These are phyloP conservation scores for Corchorus capsularis DNA, from an alignment of 345 rosid species.

Conservation along the genomic window DNA sequence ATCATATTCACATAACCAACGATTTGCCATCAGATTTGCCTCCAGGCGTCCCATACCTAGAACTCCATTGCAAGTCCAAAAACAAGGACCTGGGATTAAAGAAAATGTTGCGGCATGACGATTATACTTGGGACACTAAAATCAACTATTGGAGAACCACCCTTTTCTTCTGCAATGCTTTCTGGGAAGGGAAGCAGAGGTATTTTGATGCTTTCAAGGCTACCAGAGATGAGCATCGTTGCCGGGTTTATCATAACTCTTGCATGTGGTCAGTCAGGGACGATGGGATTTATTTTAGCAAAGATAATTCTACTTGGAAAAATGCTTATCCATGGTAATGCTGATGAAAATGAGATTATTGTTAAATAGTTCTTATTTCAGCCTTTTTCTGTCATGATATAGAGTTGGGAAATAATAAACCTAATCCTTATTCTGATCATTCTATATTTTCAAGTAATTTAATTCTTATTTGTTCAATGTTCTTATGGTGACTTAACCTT, in stretches of 20 bases:
- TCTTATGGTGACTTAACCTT: no score
- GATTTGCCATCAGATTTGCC: not conserved
- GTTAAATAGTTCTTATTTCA: not conserved
- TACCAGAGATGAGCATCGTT: conserved; percentile 13
- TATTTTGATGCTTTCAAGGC: conserved; percentile 13
- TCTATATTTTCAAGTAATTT: no score
- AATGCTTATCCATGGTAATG: not conserved
- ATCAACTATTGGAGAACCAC: not conserved
- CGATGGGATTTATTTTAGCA: conserved; percentile 1
- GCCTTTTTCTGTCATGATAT: not conserved
- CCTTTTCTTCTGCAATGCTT: not conserved
- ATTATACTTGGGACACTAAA: not conserved
- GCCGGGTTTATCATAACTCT: not conserved
- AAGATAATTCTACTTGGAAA: not conserved
- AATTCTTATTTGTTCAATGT: no score
- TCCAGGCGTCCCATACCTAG: not conserved
- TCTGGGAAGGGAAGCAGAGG: not conserved
- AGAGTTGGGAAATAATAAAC: not conserved
- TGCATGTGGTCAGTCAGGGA: conserved; percentile 5
- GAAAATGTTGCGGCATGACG: not conserved
- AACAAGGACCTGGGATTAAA: not conserved
- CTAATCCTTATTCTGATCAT: not conserved
- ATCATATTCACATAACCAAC: conserved; percentile 8
- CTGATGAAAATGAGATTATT: not conserved
- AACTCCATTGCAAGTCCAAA: conserved; percentile 7